Base-by-base conservation (phyloP, 1,284 basidiomycete species). In the Volvariella surrecta region DNA sequence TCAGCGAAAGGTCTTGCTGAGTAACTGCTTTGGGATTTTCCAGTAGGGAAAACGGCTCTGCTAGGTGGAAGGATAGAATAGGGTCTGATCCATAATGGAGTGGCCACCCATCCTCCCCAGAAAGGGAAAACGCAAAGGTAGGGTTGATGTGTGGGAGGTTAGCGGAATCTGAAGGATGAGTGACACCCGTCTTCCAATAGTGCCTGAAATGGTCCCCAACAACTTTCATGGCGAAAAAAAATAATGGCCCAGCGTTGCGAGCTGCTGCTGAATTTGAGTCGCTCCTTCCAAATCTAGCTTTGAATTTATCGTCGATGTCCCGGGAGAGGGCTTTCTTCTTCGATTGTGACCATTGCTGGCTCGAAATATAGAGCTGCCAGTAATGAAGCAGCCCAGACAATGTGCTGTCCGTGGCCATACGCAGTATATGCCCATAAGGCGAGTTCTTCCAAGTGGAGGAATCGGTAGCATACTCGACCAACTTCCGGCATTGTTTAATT, bases 41-140 rank as follows among this genome's bases (percentile, higher is more conserved):
- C n/a, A 45, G 2, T 1, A 39, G 39, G 16, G 51, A 60, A 32
- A 67, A 62, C 2, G 57, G 48, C 3, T 60, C 50, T 0, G 64
- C 67, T 3, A 69, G 58, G 52, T 75, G 74, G 52, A 76, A 78
- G 2, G 63, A 52, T 4, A 57, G 37, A 1, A 71, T 41, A 0
- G 75, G 73, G 48, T 68, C 63, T 2, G 63, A 63, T 1, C 59
- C 67, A 47, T 70, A 70, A 42, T 76, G 72, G 0, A 70, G 54
- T 10, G 53, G 42, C 28, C 61, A 70, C n/a, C 58, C 59, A 19
- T 35, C 34, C 41, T 67, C 60, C 2, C 68, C 64, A 3, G 51
- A 51, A 1, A 54, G 44, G 3, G 68, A 67, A 50, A 71, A 74
- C 0, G 61, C 62, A 32, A 74, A 74, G 0, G 68, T 71, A 0